Base-by-base conservation (phyloP, 164 flowering plant genomes). In the Hamamelis virginiana region DNA sequence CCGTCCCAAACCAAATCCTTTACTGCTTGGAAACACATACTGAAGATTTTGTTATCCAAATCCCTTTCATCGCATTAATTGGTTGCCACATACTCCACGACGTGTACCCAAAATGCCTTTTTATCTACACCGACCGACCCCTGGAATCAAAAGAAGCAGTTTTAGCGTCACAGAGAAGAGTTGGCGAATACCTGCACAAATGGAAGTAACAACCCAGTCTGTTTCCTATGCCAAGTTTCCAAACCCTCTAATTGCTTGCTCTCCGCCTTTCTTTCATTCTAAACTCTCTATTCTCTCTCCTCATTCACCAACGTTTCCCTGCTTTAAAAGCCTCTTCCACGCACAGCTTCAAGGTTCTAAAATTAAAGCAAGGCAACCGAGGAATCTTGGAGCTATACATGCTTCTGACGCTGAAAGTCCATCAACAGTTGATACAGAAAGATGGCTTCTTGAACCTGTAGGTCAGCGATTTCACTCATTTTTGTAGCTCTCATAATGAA, bases 371-470 rank as follows among this genome's bases (percentile, higher is more conserved):
- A 67, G 53, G 60, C 62, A 51, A 16, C 69, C 38, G 18, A 77
- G 76, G 70, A 72, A 59, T 22, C 56, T 72, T 59, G 76, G 72
- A 33, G 69, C 77, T 23, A 41, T 80, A 11, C 60, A 61, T 64
- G 81, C 78, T 62, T 77, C 84, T 65, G 74, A 66, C 47, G 18
- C 74, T 57, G 75, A 70, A 23, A 66, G 9, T 59, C 68, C 76
- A 38, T 66, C 85, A 10, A 45, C 84, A 11, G 75, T 66, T 23
- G 45, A 59, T 70, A 60, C 75, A 51, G 81, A 77, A 9, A 83
- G 77, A 80, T 91, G 97, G 94, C 79, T 89, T 80, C 91, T 89
- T 78, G 78, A 84, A 69, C 93, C 93, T 61, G 79, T 85, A 64
- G 93, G 96, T 88, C 19, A 50, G 83, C 70, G 6, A 33, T 6